phyloP scores from a whole-genome alignment of 1,284 basidiomycete genomes.

The Fomitopsis palustris region DNA sequence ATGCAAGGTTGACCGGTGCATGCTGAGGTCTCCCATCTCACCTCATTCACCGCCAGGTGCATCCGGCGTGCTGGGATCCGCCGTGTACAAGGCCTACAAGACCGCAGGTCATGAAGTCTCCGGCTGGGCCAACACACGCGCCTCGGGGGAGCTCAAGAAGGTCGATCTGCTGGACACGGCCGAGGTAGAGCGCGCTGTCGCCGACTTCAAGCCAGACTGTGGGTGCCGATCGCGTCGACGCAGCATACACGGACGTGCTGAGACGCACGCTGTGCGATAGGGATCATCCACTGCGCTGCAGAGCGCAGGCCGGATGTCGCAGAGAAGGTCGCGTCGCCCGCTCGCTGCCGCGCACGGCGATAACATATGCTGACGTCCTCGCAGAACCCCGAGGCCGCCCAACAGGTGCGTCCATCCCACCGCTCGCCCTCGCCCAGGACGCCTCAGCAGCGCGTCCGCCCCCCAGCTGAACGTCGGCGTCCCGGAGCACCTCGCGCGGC shows the following conservation, averaged over 20 bases:
- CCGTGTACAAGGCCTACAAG: constrained; percentile 60
- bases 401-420: constrained; percentile 39
- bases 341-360: not conserved
- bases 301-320: constrained; percentile 82
- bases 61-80: constrained; percentile 72
- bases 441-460: not conserved
- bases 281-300: constrained; percentile 84
- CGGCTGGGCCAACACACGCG: constrained; percentile 62
- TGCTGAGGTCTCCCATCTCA: not conserved
- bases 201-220: constrained; percentile 64
- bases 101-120: constrained; percentile 41
- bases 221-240: constrained; percentile 20
- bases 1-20: not conserved
- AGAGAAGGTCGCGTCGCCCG: constrained; percentile 52
- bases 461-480: constrained; percentile 66
- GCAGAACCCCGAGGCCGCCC: constrained; percentile 64
- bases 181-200: constrained; percentile 48
- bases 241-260: not conserved
- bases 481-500: constrained; percentile 56
- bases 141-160: constrained; percentile 46
- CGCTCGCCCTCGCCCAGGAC: not conserved
- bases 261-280: constrained; percentile 36
- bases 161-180: constrained; percentile 58
- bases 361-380: not conserved
- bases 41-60: constrained; percentile 47